Conservation (phyloP, 148 eudicot species). For the Cornus kousa region DNA sequence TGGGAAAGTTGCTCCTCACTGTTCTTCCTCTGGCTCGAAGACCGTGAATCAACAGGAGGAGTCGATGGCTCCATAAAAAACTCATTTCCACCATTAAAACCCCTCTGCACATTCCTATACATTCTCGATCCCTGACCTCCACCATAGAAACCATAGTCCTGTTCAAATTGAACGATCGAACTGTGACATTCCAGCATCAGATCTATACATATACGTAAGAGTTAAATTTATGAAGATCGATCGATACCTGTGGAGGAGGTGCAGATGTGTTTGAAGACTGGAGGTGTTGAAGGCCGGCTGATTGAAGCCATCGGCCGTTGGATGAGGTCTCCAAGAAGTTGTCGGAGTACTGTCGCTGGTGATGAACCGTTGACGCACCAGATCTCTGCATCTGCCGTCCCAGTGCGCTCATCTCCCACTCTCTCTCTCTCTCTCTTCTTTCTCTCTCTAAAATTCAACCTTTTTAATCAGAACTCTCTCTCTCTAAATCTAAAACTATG, state of each 20-base stretch:
- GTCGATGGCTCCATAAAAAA: slow-evolving; percentile 56
- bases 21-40: slow-evolving; percentile 44
- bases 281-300: slow-evolving; percentile 62
- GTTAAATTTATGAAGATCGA: slow-evolving; percentile 2
- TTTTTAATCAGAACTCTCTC: slow-evolving; percentile 4
- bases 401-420: slow-evolving; percentile 46
- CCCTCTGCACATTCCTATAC: slow-evolving; percentile 47
- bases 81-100: slow-evolving; percentile 47
- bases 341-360: slow-evolving; percentile 82
- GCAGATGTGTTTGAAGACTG: slow-evolving; percentile 36
- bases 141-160: slow-evolving; percentile 75
- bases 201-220: neutral
- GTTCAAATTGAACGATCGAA: slow-evolving; percentile 9
- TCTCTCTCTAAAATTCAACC: neutral
- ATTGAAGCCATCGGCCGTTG: slow-evolving; percentile 72
- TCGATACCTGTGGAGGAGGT: slow-evolving; percentile 50
- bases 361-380: slow-evolving; percentile 64
- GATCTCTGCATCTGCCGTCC: slow-evolving; percentile 80
- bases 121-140: slow-evolving; percentile 68
- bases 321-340: slow-evolving; percentile 63
- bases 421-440: neutral
- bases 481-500: neutral
- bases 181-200: neutral
- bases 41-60: slow-evolving; percentile 55
- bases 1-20: slow-evolving; percentile 57